These are phyloP conservation scores for Withania somnifera DNA, from an alignment of 305 asterid genomes.

Conservation along the genomic window DNA sequence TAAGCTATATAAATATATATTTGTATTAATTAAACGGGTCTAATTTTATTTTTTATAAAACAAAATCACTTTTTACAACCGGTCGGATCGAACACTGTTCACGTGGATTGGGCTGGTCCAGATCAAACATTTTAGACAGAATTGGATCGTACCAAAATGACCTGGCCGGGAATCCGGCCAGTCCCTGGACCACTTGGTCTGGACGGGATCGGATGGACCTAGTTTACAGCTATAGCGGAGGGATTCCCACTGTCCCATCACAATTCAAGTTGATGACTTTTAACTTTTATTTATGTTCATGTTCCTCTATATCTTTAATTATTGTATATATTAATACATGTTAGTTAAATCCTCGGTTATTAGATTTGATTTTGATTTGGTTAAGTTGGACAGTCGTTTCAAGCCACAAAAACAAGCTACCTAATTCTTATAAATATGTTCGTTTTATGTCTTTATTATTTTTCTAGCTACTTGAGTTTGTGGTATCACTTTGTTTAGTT, in stretches of 20 bases:
- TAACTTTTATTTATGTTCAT: background rate
- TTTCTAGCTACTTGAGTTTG: background rate
- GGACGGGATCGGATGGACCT: too few relatives aligned
- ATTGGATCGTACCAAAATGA: too few relatives aligned
- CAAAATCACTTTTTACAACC: too few relatives aligned
- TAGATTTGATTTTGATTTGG: background rate
- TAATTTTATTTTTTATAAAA: too few relatives aligned
- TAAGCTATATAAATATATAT: too few relatives aligned
- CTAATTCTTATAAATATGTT: background rate
- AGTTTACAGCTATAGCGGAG: too few relatives aligned
- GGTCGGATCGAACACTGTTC: too few relatives aligned
- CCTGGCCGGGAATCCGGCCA: too few relatives aligned
- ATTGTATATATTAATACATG: background rate
- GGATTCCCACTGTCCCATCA: background rate
- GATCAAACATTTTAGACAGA: too few relatives aligned
- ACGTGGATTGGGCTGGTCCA: too few relatives aligned
- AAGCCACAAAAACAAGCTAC: background rate
- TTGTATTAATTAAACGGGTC: too few relatives aligned
- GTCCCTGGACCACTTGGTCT: too few relatives aligned
- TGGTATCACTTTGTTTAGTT: background rate
- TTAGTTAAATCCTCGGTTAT: background rate
- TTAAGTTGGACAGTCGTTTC: background rate
- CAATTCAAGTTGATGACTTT: background rate
- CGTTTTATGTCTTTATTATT: background rate
- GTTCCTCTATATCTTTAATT: background rate